Percentiles rank a stretch among this genome's conserved stretches.
These are phyloP conservation scores for Rhodotorula sp. DNA, from an alignment of 1,284 basidiomycete species.

Conservation along the genomic window DNA sequence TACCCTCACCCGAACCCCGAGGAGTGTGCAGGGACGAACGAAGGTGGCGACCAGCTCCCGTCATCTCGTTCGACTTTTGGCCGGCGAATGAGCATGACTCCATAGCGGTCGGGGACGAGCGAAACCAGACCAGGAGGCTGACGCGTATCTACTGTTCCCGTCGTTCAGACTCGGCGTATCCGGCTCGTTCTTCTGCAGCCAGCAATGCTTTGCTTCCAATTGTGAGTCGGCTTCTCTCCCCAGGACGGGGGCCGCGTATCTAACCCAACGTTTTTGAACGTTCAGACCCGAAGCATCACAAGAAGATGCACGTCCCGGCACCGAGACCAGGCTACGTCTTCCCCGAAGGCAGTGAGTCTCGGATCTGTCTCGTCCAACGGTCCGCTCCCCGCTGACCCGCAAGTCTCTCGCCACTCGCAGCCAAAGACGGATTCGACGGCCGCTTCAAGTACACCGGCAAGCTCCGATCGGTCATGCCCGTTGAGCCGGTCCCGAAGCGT, in stretches of 20 bases:
- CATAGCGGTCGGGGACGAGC: neutral
- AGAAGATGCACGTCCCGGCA: conserved; percentile 7
- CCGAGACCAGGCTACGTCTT: neutral
- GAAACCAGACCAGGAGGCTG: neutral
- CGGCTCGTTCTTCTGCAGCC: conserved; percentile 27
- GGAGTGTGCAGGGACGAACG: too few relatives aligned
- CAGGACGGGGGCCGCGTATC: too few relatives aligned
- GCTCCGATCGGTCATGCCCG: conserved; percentile 69
- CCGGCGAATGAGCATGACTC: neutral
- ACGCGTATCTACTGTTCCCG: neutral
- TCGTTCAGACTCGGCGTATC: conserved; percentile 10
- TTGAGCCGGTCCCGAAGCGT: conserved; percentile 61
- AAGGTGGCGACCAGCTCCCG: too few relatives aligned
- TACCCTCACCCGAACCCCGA: too few relatives aligned
- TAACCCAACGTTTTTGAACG: too few relatives aligned
- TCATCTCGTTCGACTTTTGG: too few relatives aligned
- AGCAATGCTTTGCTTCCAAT: conserved; percentile 25
- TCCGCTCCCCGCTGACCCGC: neutral
- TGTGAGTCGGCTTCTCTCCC: conserved; percentile 10
- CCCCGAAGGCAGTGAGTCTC: conserved; percentile 29
- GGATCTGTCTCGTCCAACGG: neutral
- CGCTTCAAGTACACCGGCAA: conserved; percentile 61
- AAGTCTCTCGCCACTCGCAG: neutral
- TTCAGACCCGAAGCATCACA: conserved; percentile 10
- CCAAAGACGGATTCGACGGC: conserved; percentile 24